Conservation (phyloP, 495 filamentous ascomycete genomes). For the Trichoderma erinaceum region DNA sequence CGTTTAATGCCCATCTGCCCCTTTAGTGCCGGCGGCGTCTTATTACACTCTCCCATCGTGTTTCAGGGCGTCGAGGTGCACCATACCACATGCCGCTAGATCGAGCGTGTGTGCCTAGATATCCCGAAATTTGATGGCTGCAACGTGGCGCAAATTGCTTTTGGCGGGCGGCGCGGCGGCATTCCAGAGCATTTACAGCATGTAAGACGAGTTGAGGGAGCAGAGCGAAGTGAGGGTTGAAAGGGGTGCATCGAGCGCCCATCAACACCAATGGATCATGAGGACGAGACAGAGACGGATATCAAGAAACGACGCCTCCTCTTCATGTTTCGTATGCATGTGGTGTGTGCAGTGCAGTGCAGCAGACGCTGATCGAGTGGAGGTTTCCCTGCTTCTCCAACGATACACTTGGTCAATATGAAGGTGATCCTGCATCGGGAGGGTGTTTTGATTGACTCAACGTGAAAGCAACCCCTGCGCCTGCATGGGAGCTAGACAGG, state of each 20-base stretch:
- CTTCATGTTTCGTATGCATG: neutral
- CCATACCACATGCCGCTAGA: conserved; percentile 11
- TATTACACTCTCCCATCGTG: conserved; percentile 5
- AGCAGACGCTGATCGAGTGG: conserved; percentile 10
- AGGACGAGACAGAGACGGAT: neutral
- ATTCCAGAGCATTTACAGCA: neutral
- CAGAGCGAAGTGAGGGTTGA: neutral
- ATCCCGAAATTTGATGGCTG: neutral
- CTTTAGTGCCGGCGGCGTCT: neutral
- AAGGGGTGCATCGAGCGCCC: neutral
- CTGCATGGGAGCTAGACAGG: neutral
- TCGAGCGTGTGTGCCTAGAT: neutral
- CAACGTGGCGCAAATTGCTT: neutral
- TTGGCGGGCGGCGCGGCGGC: neutral
- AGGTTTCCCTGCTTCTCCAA: neutral
- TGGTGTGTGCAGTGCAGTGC: neutral
- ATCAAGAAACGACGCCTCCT: neutral
- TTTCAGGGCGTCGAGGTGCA: conserved; percentile 6
- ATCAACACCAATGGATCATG: no score
- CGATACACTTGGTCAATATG: neutral
- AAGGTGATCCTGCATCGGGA: neutral
- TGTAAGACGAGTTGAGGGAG: neutral
- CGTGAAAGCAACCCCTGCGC: neutral
- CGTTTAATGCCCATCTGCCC: neutral
- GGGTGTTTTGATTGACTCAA: neutral